Evolutionary conservation across 257 asterid genomes (phyloP).

Genomic region (Petrea volubilis): DNA sequence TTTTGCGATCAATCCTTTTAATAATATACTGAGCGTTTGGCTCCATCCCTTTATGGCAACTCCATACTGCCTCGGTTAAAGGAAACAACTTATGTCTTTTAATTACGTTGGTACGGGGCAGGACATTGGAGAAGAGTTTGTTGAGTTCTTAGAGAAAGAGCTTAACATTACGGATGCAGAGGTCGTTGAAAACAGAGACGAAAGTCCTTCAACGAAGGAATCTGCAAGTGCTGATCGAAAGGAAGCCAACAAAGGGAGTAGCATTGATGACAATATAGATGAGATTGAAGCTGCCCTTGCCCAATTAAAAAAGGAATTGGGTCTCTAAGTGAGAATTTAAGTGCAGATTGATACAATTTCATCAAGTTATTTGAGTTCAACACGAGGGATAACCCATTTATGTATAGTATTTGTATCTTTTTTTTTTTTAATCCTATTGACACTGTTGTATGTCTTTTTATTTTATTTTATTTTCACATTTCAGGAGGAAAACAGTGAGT

Average conservation of each 20-base stretch:
- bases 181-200: constrained; percentile 30
- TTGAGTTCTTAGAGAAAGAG: constrained; percentile 92
- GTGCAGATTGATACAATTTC: not conserved
- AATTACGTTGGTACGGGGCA: constrained; percentile 26
- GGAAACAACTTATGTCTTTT: not conserved
- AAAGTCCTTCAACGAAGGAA: constrained; percentile 32
- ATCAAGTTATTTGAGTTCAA: too few relatives aligned
- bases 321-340: constrained; percentile 41
- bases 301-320: constrained; percentile 76
- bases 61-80: not conserved
- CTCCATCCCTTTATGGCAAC: not conserved
- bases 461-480: too few relatives aligned
- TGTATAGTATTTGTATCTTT: too few relatives aligned
- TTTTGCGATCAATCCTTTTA: too few relatives aligned
- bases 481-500: too few relatives aligned
- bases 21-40: not conserved
- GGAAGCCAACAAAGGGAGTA: constrained; percentile 35
- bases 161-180: constrained; percentile 61
- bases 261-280: constrained; percentile 62
- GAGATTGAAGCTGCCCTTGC: constrained; percentile 90
- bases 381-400: too few relatives aligned
- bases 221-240: constrained; percentile 28
- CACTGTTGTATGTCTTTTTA: too few relatives aligned
- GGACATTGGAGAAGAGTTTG: constrained; percentile 97
- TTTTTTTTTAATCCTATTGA: too few relatives aligned